Evolutionary conservation across 2,329 filamentous ascomycete species (phyloP).

Genomic region (Alternaria longipes): DNA sequence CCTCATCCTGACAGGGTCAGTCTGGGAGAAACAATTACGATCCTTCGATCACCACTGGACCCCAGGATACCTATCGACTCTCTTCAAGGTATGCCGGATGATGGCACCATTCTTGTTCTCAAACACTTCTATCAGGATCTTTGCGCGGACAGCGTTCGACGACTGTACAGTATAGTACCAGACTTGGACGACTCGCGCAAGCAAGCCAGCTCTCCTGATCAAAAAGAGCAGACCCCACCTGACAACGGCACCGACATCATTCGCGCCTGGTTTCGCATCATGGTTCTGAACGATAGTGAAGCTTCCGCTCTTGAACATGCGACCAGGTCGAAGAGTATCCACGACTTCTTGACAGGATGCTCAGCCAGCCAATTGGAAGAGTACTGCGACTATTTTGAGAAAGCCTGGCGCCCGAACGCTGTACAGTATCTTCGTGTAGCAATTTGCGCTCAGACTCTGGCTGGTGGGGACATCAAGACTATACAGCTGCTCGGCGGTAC

Average conservation of each 20-base stretch:
- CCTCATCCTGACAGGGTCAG: too few relatives aligned
- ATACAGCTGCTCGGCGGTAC: slow-evolving; percentile 34
- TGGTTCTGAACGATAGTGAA: slow-evolving; percentile 43
- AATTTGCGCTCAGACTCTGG: slow-evolving; percentile 38
- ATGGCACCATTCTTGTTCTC: too few relatives aligned
- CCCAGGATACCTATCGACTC: too few relatives aligned
- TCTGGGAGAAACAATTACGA: too few relatives aligned
- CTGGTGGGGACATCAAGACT: slow-evolving; percentile 38
- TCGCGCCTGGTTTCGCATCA: slow-evolving; percentile 42
- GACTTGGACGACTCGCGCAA: too few relatives aligned
- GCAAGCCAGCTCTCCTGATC: too few relatives aligned
- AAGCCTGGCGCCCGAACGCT: slow-evolving; percentile 41
- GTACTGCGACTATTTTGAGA: slow-evolving; percentile 45
- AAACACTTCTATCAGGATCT: too few relatives aligned
- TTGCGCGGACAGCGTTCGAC: too few relatives aligned
- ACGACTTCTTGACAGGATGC: slow-evolving; percentile 35
- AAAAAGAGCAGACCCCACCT: too few relatives aligned
- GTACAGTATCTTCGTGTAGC: slow-evolving; percentile 40
- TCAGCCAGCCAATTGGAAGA: slow-evolving; percentile 37
- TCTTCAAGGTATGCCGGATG: too few relatives aligned
- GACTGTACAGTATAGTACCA: too few relatives aligned
- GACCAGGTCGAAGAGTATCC: slow-evolving; percentile 33
- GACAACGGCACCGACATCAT: slow-evolving; percentile 21
- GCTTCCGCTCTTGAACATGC: slow-evolving; percentile 33
- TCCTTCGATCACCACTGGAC: too few relatives aligned